phyloP scores from a whole-genome alignment of 257 asterid species.

The Gardenia jasminoides region DNA sequence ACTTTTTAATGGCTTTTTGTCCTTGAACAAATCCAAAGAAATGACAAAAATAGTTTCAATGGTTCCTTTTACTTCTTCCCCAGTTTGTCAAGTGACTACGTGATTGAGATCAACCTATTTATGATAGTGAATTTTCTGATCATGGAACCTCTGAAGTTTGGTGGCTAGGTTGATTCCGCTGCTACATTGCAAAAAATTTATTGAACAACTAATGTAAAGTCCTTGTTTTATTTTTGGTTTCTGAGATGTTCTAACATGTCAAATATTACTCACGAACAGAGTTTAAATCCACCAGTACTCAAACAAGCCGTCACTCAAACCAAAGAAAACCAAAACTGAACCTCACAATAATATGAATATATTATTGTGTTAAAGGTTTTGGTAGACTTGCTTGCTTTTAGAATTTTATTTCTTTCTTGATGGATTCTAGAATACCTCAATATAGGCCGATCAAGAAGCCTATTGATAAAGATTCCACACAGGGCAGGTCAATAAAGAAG shows the following conservation, averaged over 20 bases:
- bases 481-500: too few relatives aligned
- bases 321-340: too few relatives aligned
- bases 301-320: too few relatives aligned
- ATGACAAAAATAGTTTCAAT: not conserved
- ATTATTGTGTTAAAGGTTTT: too few relatives aligned
- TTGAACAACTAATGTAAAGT: not conserved
- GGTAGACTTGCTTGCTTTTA: too few relatives aligned
- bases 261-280: conserved; percentile 36
- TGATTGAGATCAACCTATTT: not conserved
- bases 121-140: not conserved
- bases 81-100: not conserved
- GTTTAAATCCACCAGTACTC: conserved; percentile 83
- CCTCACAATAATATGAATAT: too few relatives aligned
- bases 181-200: not conserved
- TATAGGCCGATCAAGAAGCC: too few relatives aligned
- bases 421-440: too few relatives aligned
- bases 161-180: not conserved
- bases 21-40: not conserved
- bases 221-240: not conserved
- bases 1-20: not conserved
- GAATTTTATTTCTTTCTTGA: too few relatives aligned
- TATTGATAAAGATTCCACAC: too few relatives aligned
- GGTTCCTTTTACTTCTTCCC: not conserved
- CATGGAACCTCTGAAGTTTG: not conserved
- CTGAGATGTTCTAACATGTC: not conserved